Conservation (phyloP, 2,329 filamentous ascomycete species). For the Aureobasidium sp. region DNA sequence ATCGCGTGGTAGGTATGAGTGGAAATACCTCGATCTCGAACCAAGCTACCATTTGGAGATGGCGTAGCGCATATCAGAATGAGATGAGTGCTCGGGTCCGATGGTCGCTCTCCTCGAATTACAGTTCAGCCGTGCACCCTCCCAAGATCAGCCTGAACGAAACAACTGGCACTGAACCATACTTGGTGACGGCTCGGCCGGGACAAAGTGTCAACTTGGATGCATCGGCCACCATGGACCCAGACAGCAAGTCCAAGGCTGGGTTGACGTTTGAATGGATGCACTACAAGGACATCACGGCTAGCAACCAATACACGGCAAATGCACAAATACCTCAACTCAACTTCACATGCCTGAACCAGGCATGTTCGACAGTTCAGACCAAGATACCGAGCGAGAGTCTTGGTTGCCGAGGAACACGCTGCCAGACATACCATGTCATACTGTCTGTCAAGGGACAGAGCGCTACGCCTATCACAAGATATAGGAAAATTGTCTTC, state of each 20-base stretch:
- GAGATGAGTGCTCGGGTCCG: constrained; percentile 42
- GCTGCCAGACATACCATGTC: constrained; percentile 40
- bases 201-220: constrained; percentile 35
- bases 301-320: constrained; percentile 33
- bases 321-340: constrained; percentile 31
- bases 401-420: constrained; percentile 27
- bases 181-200: constrained; percentile 35
- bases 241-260: constrained; percentile 29
- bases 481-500: constrained; percentile 39
- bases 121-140: constrained; percentile 36
- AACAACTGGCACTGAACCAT: constrained; percentile 28
- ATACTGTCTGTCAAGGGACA: constrained; percentile 42
- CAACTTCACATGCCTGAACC: constrained; percentile 25
- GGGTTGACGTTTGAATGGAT: constrained; percentile 41
- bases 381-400: constrained; percentile 18
- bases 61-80: constrained; percentile 43
- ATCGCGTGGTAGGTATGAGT: constrained; percentile 28
- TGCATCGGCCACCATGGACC: constrained; percentile 39
- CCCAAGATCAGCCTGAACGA: constrained; percentile 39
- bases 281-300: constrained; percentile 38
- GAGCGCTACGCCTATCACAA: constrained; percentile 37
- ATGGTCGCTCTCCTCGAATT: constrained; percentile 35
- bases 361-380: constrained; percentile 23
- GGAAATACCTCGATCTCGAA: constrained; percentile 32
- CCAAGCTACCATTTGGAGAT: constrained; percentile 46